Percentiles rank a stretch among this genome's conserved stretches.
These are phyloP conservation scores for Henningerozyma blattae DNA, from an alignment of 805 yeast species.

Conservation along the genomic window DNA sequence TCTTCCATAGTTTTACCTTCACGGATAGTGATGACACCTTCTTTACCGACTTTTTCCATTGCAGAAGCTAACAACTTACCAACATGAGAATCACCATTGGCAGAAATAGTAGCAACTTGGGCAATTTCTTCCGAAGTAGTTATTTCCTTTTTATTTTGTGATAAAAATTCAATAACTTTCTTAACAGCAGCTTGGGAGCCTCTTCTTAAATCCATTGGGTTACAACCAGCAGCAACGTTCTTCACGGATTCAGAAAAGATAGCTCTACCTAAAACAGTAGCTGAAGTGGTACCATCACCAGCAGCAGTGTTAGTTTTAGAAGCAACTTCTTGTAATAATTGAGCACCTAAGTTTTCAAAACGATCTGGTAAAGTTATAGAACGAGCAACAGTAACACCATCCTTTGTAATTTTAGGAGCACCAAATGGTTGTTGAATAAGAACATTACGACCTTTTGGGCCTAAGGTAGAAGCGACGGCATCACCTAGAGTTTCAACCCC, in stretches of 20 bases:
- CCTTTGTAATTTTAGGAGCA: conserved; percentile 96
- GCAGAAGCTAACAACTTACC: conserved; percentile 88
- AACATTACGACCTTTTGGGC: conserved; percentile 97
- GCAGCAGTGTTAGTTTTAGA: conserved; percentile 94
- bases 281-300: conserved; percentile 98
- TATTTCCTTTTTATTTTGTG: conserved; percentile 79
- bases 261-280: conserved; percentile 91
- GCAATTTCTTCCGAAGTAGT: conserved; percentile 92
- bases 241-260: conserved; percentile 91
- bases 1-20: conserved; percentile 96
- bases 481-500: conserved; percentile 94
- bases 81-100: conserved; percentile 89
- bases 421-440: conserved; percentile 94
- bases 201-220: conserved; percentile 96
- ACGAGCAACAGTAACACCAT: conserved; percentile 95
- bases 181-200: conserved; percentile 97
- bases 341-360: conserved; percentile 95
- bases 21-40: conserved; percentile 96
- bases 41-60: conserved; percentile 98
- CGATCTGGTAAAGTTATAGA: conserved; percentile 74
- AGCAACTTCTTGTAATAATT: conserved; percentile 90
- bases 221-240: conserved; percentile 97
- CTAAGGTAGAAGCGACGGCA: conserved; percentile 92
- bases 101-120: conserved; percentile 96
- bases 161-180: conserved; percentile 77